Evolutionary conservation across 768 basidiomycete species (phyloP).

Genomic region (Rhodotorula babjevae): DNA sequence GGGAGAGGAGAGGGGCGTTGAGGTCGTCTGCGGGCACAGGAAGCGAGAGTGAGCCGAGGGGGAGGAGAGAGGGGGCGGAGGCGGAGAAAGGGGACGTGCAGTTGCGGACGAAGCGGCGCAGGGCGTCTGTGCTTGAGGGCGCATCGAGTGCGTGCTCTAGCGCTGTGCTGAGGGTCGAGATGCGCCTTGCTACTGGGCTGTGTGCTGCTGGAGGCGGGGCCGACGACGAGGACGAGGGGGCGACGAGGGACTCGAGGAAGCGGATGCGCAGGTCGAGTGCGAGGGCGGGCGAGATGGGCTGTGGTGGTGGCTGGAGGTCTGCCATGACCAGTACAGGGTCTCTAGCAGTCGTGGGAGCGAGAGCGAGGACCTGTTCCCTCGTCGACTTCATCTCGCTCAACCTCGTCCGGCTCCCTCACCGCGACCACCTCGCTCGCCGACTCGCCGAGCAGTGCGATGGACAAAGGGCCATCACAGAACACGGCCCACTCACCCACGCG

Average conservation of each 20-base stretch:
- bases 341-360: neutral
- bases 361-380: neutral
- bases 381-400: neutral
- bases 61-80: neutral
- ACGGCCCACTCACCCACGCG: too few species aligned
- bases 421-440: too few species aligned
- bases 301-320: neutral
- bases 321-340: neutral
- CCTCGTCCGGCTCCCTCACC: too few species aligned
- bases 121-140: conserved; percentile 24
- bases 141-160: conserved; percentile 22
- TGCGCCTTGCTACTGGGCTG: conserved; percentile 19
- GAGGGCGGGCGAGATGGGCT: conserved; percentile 3
- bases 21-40: conserved; percentile 27
- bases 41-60: too few species aligned
- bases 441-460: too few species aligned
- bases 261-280: conserved; percentile 39
- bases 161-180: conserved; percentile 7
- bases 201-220: neutral
- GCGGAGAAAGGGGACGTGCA: conserved; percentile 13
- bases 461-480: too few species aligned
- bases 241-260: conserved; percentile 39
- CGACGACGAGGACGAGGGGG: neutral
- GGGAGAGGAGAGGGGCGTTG: conserved; percentile 34
- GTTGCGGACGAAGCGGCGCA: conserved; percentile 37